Conservation (phyloP, 2,329 filamentous ascomycete species). For the Diaporthe sp. region DNA sequence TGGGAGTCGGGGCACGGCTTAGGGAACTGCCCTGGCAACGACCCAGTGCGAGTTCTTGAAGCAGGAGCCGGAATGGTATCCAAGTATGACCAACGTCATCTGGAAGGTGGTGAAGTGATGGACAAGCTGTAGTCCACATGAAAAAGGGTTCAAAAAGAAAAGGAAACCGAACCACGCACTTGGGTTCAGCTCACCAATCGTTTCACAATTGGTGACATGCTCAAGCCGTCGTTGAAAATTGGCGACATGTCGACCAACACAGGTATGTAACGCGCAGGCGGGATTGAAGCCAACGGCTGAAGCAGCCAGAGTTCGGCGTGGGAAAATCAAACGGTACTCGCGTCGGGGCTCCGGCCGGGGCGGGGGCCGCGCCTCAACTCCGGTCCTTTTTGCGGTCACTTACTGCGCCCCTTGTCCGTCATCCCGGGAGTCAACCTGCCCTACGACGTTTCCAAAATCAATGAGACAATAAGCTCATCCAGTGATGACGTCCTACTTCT, state of each 20-base stretch:
- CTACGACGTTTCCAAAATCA: not conserved
- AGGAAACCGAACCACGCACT: not conserved
- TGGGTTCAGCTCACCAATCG: not conserved
- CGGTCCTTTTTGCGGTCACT: constrained; percentile 9
- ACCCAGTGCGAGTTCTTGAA: constrained; percentile 1
- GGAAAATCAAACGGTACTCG: constrained; percentile 10
- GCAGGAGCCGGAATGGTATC: not conserved
- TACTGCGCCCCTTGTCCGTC: not conserved
- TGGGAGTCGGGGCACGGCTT: constrained; percentile 27
- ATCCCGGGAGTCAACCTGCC: not conserved
- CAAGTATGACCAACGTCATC: constrained; percentile 24
- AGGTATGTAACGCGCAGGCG: constrained; percentile 5
- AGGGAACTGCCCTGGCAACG: constrained; percentile 13
- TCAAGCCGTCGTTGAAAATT: not conserved
- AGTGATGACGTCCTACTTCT: constrained; percentile 11
- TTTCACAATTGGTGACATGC: constrained; percentile 11
- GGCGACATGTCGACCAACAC: not conserved
- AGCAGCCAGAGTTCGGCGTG: constrained; percentile 15
- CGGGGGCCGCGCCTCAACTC: constrained; percentile 1
- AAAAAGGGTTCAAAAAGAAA: not conserved
- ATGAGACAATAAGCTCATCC: not conserved
- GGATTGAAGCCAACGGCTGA: not conserved
- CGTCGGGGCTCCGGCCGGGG: constrained; percentile 10
- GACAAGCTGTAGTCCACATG: not conserved
- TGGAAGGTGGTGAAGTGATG: constrained; percentile 29